A percentile compares a stretch with the other conserved stretches of the same genome.
Conservation (phyloP, 805 yeast species). For the Tetrapisispora nanseiensis region DNA sequence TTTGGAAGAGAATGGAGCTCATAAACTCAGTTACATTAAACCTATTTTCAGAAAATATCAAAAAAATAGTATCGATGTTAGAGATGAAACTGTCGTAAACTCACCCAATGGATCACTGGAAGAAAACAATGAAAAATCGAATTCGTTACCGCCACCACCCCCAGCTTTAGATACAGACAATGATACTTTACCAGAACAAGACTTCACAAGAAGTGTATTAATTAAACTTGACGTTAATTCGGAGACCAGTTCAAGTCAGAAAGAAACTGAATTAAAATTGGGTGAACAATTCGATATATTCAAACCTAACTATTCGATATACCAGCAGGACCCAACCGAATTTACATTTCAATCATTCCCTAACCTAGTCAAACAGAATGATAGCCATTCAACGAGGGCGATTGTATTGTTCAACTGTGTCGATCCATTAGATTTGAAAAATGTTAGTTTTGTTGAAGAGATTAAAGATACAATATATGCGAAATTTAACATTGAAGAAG, state of each 20-base stretch:
- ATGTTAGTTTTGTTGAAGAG: slow-evolving; percentile 38
- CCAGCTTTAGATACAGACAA: neutral
- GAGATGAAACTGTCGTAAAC: neutral
- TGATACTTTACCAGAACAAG: neutral
- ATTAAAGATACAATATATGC: slow-evolving; percentile 41
- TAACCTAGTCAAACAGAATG: slow-evolving; percentile 25
- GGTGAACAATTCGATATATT: slow-evolving; percentile 7
- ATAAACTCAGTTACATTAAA: slow-evolving; percentile 4
- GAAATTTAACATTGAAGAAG: slow-evolving; percentile 34
- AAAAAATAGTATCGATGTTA: neutral
- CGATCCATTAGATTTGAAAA: slow-evolving; percentile 52
- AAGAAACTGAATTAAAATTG: neutral
- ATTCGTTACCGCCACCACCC: neutral
- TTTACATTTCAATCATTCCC: slow-evolving; percentile 31
- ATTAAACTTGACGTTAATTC: slow-evolving; percentile 10
- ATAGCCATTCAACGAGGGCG: slow-evolving; percentile 32
- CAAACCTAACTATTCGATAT: slow-evolving; percentile 16
- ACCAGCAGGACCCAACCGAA: neutral
- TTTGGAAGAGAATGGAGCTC: slow-evolving; percentile 3
- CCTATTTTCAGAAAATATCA: slow-evolving; percentile 6
- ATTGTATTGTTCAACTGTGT: slow-evolving; percentile 59
- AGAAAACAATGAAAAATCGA: neutral
- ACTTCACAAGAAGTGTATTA: slow-evolving; percentile 18
- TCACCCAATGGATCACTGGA: too few relatives aligned
- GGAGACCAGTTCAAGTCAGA: neutral